phyloP scores from a whole-genome alignment of 2,329 filamentous ascomycete species.

The Penicillium sp. region DNA sequence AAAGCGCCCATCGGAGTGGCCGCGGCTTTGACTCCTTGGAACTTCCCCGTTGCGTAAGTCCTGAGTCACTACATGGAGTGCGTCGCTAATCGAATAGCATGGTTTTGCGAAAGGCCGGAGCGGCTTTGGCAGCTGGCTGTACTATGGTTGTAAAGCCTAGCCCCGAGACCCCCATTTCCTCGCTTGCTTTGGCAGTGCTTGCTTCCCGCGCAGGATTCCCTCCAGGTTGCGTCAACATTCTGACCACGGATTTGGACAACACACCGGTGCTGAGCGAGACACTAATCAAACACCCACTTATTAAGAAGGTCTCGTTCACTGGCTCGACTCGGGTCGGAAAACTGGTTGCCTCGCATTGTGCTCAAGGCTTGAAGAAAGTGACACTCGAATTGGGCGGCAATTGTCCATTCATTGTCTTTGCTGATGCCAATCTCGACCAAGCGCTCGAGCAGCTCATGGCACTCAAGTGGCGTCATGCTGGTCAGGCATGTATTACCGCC shows the following conservation, averaged over 20 bases:
- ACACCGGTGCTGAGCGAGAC: conserved; percentile 46
- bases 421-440: conserved; percentile 62
- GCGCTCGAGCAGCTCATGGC: conserved; percentile 43
- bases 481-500: conserved; percentile 49
- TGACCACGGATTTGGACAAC: conserved; percentile 53
- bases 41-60: conserved; percentile 62
- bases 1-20: conserved; percentile 74
- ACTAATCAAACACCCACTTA: conserved; percentile 57
- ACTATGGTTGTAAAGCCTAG: conserved; percentile 74
- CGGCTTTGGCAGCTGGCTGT: conserved; percentile 70
- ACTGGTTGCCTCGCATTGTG: conserved; percentile 60
- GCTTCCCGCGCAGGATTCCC: conserved; percentile 59
- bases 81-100: conserved; percentile 38
- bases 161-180: conserved; percentile 65
- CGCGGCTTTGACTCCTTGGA: conserved; percentile 71
- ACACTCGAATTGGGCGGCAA: conserved; percentile 67
- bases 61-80: neutral
- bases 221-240: conserved; percentile 61
- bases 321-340: conserved; percentile 63
- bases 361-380: conserved; percentile 63
- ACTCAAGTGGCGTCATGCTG: conserved; percentile 46
- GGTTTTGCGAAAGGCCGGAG: conserved; percentile 67
- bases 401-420: conserved; percentile 65
- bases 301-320: conserved; percentile 64
- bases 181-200: conserved; percentile 55